Conservation (phyloP, 768 basidiomycete genomes). For the Exidia glandulosa region DNA sequence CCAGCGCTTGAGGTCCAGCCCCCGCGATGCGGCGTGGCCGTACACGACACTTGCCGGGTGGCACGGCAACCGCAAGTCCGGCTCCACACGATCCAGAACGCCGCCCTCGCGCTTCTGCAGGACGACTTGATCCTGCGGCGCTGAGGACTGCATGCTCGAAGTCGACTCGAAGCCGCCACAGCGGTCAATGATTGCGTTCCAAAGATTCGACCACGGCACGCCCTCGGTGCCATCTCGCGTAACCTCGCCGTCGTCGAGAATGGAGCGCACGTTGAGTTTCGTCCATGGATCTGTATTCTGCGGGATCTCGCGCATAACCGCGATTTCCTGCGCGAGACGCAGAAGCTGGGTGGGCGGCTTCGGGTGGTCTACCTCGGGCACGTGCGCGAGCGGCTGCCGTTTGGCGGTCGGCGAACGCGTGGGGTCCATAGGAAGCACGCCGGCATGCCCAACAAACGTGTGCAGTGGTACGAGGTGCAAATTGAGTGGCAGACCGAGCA, state of each 20-base stretch:
- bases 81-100: not conserved
- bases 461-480: constrained; percentile 70
- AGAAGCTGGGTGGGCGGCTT: constrained; percentile 20
- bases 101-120: not conserved
- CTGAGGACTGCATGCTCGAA: constrained; percentile 21
- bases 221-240: constrained; percentile 35
- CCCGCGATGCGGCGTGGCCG: constrained; percentile 73
- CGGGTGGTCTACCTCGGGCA: constrained; percentile 29
- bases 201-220: constrained; percentile 64
- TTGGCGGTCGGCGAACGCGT: constrained; percentile 33
- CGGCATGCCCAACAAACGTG: constrained; percentile 72
- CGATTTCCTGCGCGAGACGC: constrained; percentile 53
- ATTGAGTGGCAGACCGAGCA: constrained; percentile 59
- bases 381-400: constrained; percentile 60
- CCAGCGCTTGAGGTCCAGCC: constrained; percentile 75
- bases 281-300: constrained; percentile 75
- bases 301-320: constrained; percentile 54
- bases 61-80: constrained; percentile 34
- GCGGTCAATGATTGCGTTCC: constrained; percentile 52
- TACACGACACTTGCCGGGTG: constrained; percentile 73
- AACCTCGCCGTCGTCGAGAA: constrained; percentile 32
- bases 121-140: constrained; percentile 23
- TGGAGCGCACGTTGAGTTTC: constrained; percentile 58
- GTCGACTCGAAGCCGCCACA: constrained; percentile 39
- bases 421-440: constrained; percentile 67